Evolutionary conservation across 2,329 filamentous ascomycete species (phyloP).

Genomic region (Ceratocystis cacaofunesta): DNA sequence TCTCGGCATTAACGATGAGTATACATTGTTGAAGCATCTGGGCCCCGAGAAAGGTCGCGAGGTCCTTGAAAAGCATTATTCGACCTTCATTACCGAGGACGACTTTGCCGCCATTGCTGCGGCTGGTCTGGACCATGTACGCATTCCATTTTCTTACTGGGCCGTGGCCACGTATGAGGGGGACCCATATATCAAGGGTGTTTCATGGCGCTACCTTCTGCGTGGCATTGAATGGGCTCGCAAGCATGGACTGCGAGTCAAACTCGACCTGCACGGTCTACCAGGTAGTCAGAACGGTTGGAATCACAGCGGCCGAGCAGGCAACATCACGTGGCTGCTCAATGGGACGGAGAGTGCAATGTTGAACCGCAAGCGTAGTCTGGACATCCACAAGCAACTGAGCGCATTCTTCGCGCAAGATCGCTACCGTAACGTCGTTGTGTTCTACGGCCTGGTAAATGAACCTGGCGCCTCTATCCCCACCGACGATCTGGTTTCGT

Average conservation of each 20-base stretch:
- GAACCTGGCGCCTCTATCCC: conserved; percentile 49
- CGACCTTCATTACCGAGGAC: conserved; percentile 32
- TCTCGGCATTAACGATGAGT: conserved; percentile 33
- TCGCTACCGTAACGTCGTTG: conserved; percentile 37
- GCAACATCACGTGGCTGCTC: conserved; percentile 24
- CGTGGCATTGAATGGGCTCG: conserved; percentile 42
- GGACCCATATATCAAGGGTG: conserved; percentile 32
- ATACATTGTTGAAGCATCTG: conserved; percentile 34
- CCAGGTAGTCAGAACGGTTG: conserved; percentile 45
- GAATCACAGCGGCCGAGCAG: conserved; percentile 43
- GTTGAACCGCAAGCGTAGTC: conserved; percentile 32
- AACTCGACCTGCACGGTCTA: conserved; percentile 44
- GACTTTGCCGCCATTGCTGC: conserved; percentile 43
- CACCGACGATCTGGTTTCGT: conserved; percentile 38
- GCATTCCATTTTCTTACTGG: conserved; percentile 46
- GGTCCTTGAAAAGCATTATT: conserved; percentile 35
- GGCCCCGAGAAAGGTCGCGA: conserved; percentile 29
- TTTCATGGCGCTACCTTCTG: conserved; percentile 33
- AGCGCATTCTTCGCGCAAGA: conserved; percentile 22
- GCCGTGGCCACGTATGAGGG: conserved; percentile 36
- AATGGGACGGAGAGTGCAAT: conserved; percentile 18
- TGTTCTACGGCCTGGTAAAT: conserved; percentile 53
- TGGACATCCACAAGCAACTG: conserved; percentile 38
- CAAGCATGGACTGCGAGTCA: conserved; percentile 36
- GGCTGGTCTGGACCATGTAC: conserved; percentile 43